Evolutionary conservation across 345 rosid species (phyloP), one percentile per base, ranked within the genome.

Genomic region (Hevea brasiliensis): DNA sequence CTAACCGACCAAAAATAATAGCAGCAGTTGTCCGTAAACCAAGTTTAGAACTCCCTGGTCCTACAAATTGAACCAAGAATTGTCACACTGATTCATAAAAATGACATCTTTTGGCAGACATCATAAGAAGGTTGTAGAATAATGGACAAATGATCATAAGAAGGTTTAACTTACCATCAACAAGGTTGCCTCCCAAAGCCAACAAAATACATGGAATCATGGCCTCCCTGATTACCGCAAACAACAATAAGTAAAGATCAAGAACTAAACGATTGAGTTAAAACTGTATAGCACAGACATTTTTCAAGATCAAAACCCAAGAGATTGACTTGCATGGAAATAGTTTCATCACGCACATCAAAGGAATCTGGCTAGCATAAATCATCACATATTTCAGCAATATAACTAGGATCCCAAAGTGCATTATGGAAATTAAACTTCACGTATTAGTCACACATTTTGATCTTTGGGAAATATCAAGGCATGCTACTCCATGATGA

Each of bases 41-140:
- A 72, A 96, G 97, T 79, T 84, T 96, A 68, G 98, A 91, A 82
- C 89, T 96, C 81, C 99, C 99, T 0, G 98, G 99, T 72, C 98
- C 99, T 96, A 87, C 68, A 77, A 76, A 26, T 64, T 57, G 67
- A 61, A 47, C 74, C 72, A 58, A 65, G 61, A 72, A 56, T 42
- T 67, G 53, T 57, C 45, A 67, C 35, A 32, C 17, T 55, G 40
- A 64, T 67, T 11, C 2, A 13, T 32, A 7, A 14, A 17, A 45
- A 20, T 47, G 5, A n/a, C 29, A 11, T 7, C 68, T 29, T n/a
- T n/a, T 7, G 14, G 14, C n/a, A 26, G 10, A 64, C 23, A 64
- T 11, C 10, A 6, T 24, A n/a, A 0, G 10, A 62, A 40, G 7
- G 23, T 62, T 47, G n/a, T 0, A 13, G 24, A 64, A 58, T 14